Conservation (phyloP, 257 asterid species). For the Lycium ferocissimum region DNA sequence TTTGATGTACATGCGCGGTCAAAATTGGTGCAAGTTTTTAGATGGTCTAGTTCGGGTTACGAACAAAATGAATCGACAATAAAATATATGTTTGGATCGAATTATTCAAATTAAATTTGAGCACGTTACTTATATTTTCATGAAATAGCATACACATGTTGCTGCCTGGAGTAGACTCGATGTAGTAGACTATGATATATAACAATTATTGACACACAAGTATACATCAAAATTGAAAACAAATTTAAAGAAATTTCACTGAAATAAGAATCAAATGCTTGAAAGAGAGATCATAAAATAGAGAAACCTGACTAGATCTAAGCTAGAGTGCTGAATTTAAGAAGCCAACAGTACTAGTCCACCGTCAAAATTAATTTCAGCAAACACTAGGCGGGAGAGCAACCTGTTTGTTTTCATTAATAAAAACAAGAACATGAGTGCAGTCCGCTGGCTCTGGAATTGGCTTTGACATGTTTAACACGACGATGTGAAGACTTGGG, state of each 20-base stretch:
- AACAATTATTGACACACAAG: not conserved
- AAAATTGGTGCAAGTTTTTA: not conserved
- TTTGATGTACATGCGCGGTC: not conserved
- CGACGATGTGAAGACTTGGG: not conserved
- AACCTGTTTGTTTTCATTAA: not conserved
- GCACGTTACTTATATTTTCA: not conserved
- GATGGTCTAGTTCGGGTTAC: not conserved
- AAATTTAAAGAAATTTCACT: not conserved
- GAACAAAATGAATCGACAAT: not conserved
- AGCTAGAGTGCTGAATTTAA: not conserved
- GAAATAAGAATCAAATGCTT: not conserved
- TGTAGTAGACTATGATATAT: not conserved
- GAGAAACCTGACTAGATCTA: not conserved
- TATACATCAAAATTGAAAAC: not conserved
- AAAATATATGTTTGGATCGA: not conserved
- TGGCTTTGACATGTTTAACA: not conserved
- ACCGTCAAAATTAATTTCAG: not conserved
- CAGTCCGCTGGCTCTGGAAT: not conserved
- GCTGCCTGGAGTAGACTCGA: not conserved
- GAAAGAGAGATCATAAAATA: not conserved
- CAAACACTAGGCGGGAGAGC: not conserved
- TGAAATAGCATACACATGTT: not conserved
- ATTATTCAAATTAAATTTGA: not conserved
- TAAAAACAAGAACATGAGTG: not conserved
- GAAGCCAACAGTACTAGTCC: not conserved